Evolutionary conservation across 352 stramenopile genomes (phyloP).

Genomic region (Phytophthora fragariae): DNA sequence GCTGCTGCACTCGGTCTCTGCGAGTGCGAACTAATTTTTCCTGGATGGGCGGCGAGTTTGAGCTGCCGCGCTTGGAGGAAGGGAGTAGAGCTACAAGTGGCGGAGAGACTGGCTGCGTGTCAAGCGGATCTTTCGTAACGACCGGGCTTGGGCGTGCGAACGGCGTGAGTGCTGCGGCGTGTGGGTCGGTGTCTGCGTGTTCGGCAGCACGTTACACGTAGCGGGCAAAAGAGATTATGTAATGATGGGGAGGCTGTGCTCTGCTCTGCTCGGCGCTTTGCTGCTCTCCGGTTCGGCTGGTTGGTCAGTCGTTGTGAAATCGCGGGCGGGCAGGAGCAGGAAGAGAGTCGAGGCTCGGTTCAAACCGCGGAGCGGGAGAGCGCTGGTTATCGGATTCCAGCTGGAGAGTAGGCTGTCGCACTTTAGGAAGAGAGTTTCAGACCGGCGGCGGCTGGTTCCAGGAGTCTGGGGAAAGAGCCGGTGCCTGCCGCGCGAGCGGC

Average conservation of each 20-base stretch:
- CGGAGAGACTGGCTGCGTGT: constrained; percentile 14
- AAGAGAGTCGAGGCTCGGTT: constrained; percentile 22
- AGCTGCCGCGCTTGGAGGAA: constrained; percentile 14
- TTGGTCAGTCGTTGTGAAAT: constrained; percentile 40
- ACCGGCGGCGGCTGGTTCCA: constrained; percentile 32
- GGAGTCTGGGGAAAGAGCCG: constrained; percentile 40
- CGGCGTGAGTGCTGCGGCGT: constrained; percentile 5
- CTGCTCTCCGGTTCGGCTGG: constrained; percentile 13
- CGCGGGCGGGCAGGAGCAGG: constrained; percentile 9
- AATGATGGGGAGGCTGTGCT: constrained; percentile 57
- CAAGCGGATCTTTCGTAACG: constrained; percentile 31
- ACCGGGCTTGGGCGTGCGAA: constrained; percentile 1
- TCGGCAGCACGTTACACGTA: constrained; percentile 45
- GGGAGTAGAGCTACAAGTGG: constrained; percentile 9
- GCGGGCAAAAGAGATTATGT: constrained; percentile 80
- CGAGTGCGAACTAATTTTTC: constrained; percentile 45
- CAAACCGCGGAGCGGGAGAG: constrained; percentile 28
- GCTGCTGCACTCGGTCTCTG: constrained; percentile 41
- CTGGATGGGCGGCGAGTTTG: constrained; percentile 13
- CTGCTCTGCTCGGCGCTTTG: constrained; percentile 22
- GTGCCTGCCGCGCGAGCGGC: constrained; percentile 23
- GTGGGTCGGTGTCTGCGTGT: constrained; percentile 22
- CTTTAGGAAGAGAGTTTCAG: constrained; percentile 42
- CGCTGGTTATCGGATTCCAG: constrained; percentile 45
- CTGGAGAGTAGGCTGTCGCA: constrained; percentile 39